These are phyloP conservation scores for Penicillium desertorum DNA, from an alignment of 495 filamentous ascomycete species.

Conservation along the genomic window DNA sequence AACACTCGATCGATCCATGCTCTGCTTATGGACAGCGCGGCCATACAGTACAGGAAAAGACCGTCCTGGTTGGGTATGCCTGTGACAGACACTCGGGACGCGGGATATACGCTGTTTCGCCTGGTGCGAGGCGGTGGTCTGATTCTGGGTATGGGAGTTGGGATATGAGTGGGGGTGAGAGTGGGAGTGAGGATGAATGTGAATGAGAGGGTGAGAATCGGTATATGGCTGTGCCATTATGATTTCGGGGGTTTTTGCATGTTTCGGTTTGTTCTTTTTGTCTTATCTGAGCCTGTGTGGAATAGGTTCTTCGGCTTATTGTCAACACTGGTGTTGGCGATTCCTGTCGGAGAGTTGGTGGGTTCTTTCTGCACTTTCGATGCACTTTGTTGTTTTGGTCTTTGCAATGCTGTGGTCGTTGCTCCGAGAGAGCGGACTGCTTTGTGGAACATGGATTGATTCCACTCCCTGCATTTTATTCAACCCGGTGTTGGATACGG, in stretches of 20 bases:
- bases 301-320: neutral
- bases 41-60: slow-evolving; percentile 69
- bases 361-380: neutral
- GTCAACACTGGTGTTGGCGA: slow-evolving; percentile 3
- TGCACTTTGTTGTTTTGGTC: neutral
- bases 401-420: neutral
- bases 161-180: neutral
- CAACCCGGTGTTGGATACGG: neutral
- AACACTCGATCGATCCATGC: slow-evolving; percentile 75
- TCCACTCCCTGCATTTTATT: neutral
- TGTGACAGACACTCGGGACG: slow-evolving; percentile 61
- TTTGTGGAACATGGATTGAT: neutral
- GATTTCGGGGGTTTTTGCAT: neutral
- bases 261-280: neutral
- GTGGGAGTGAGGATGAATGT: neutral
- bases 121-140: slow-evolving; percentile 31
- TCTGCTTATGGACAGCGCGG: slow-evolving; percentile 66
- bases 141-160: slow-evolving; percentile 51
- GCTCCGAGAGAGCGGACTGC: slow-evolving; percentile 4
- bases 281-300: neutral
- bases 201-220: neutral
- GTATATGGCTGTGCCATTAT: neutral
- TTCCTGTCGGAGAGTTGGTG: neutral
- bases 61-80: slow-evolving; percentile 76
- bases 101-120: slow-evolving; percentile 10